Evolutionary conservation across 441 rosid species (phyloP), one percentile per base, ranked within the genome.

Genomic region (Lepidium campestre): DNA sequence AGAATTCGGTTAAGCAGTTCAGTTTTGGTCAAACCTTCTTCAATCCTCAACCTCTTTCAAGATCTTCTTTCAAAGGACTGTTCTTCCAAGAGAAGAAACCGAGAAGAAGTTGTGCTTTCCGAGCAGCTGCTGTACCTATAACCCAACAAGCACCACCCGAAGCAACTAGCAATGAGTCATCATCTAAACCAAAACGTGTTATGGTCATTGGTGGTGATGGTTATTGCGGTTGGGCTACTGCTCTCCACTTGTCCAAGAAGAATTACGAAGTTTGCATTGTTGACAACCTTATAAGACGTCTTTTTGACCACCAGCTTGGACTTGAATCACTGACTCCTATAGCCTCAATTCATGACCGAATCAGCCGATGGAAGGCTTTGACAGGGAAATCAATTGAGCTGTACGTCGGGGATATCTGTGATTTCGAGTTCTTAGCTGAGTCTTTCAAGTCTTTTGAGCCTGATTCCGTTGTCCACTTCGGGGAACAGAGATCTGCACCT

Each of bases 181-280:
- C 35, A 27, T 69, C 92, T 34, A 90, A 79, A 82, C 70, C 75
- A 8, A 78, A 81, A 56, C 85, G 90, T 46, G 95, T 93, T 60
- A 86, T 93, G 97, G 86, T 93, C 70, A 86, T 90, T 23, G 97
- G 98, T 41, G 98, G 97, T 62, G 97, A 93, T 71, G 98, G 97
- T 23, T 90, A 93, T 61, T 93, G 98, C 23, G 97, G 98, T 50
- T 90, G 96, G 97, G 97, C 98, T 23, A 93, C 97, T 41, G 97
- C 97, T 22, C 95, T 93, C 41, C 96, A 93, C 75, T 74, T 90
- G 31, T 93, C 97, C 61, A 86, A 81, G 55, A 88, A 81, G 79
- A 92, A 90, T 42, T 90, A 90, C 34, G 79, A 90, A 63, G 94
- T 93, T 71, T 87, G 93, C 23, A 85, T 90, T 27, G 96, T 83